Evolutionary conservation across 2,329 filamentous ascomycete species (phyloP).

Genomic region (Trichoderma gracile): DNA sequence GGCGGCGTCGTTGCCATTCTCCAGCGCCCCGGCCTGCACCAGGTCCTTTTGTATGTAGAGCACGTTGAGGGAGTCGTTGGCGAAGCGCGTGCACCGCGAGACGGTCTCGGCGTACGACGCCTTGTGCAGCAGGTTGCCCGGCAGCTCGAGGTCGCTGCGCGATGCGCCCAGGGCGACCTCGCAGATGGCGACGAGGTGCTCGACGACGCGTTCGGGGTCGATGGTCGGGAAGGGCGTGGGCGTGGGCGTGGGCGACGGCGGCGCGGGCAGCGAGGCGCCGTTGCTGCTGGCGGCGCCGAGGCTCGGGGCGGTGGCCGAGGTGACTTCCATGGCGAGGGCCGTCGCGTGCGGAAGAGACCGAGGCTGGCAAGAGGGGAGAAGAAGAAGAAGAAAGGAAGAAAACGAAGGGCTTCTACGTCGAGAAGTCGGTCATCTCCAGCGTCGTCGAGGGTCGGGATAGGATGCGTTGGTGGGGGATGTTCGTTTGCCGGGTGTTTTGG

Average conservation of each 20-base stretch:
- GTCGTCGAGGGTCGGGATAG: slow-evolving; percentile 20
- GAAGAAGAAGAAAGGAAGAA: slow-evolving; percentile 25
- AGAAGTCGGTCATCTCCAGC: slow-evolving; percentile 37
- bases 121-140: slow-evolving; percentile 80
- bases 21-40: slow-evolving; percentile 53
- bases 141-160: slow-evolving; percentile 74
- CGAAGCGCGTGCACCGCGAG: slow-evolving; percentile 85
- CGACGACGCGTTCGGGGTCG: slow-evolving; percentile 69
- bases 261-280: slow-evolving; percentile 14
- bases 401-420: slow-evolving; percentile 28
- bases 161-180: slow-evolving; percentile 73
- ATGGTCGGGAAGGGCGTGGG: slow-evolving; percentile 54
- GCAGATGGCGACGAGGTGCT: slow-evolving; percentile 70
- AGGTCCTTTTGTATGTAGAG: slow-evolving; percentile 90
- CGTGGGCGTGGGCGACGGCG: slow-evolving; percentile 48
- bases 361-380: background rate
- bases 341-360: slow-evolving; percentile 14
- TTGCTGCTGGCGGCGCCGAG: slow-evolving; percentile 53
- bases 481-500: slow-evolving; percentile 2
- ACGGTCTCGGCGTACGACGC: slow-evolving; percentile 74
- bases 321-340: slow-evolving; percentile 53
- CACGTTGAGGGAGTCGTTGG: slow-evolving; percentile 80
- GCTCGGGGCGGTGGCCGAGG: slow-evolving; percentile 47
- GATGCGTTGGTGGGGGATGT: slow-evolving; percentile 10
- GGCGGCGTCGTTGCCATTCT: slow-evolving; percentile 36